Evolutionary conservation across 148 eudicot species (phyloP), one percentile per base, ranked within the genome.

Genomic region (Pouteria glomerata): DNA sequence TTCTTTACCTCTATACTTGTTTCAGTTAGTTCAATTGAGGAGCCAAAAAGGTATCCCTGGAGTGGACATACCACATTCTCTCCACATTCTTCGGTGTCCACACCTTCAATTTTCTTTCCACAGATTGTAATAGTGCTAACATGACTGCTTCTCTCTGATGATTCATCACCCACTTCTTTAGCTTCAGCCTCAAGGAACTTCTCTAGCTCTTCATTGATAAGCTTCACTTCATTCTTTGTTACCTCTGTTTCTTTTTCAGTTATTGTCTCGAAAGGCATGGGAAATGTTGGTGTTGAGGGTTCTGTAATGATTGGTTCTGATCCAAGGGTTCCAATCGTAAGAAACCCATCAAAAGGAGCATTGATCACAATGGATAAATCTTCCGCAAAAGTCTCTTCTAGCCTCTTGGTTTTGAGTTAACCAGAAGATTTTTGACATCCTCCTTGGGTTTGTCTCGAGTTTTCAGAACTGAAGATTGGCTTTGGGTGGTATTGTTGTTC

Each of bases 301-400:
- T 85, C 88, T 63, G 85, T n/a, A 31, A 16, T 68, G 30, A 65
- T 66, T 45, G 84, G 81, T 77, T 80, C 90, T 67, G 73, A n/a
- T 63, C 88, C 87, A 19, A 90, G 83, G 57, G 96, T 90, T 73
- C 96, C 96, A 73, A 88, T 90, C 70, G 87, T 78, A 13, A 90
- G 88, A 82, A 89, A 87, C 66, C 88, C 89, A 18, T 83, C 81
- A 73, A 85, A 85, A 56, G 71, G 72, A 69, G 76, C 78, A 34
- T 68, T 45, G 57, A 47, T 74, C 57, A 45, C 45, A 34, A 60
- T 18, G 67, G 59, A 61, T 30, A 73, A 35, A 50, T 82, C 85
- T 27, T 80, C 84, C 67, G 76, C 76, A 41, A 33, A 55, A 57
- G 73, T 39, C 48, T 61, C 76, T 60, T 74, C 75, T 65, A 21